Conservation (phyloP, 805 yeast species). For the Komagataella populi region DNA sequence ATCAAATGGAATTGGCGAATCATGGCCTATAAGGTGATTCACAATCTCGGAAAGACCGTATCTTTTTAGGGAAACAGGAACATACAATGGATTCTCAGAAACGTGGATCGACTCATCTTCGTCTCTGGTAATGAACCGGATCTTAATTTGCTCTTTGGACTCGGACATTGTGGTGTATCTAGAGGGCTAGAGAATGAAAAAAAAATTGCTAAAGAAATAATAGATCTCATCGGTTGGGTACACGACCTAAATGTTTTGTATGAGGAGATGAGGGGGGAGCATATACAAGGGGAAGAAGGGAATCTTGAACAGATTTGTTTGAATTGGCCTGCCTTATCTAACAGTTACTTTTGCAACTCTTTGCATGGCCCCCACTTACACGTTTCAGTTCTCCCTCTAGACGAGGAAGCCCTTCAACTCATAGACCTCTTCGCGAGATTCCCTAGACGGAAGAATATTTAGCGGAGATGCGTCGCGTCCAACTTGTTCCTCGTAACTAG, state of each 20-base stretch:
- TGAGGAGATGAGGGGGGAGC: neutral
- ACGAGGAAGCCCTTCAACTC: neutral
- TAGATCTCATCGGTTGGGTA: neutral
- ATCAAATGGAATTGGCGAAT: conserved; percentile 77
- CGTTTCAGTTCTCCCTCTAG: neutral
- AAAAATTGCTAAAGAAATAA: neutral
- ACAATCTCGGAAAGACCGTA: conserved; percentile 92
- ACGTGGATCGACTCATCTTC: conserved; percentile 61
- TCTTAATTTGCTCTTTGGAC: conserved; percentile 41
- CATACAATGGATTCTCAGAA: conserved; percentile 70
- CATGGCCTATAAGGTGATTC: conserved; percentile 60
- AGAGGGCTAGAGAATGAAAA: neutral
- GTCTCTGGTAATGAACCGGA: conserved; percentile 79
- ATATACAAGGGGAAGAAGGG: neutral
- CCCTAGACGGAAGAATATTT: neutral
- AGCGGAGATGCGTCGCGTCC: conserved; percentile 5
- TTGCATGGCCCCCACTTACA: neutral
- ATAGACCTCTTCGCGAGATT: neutral
- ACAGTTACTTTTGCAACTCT: neutral
- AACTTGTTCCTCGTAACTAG: conserved; percentile 3
- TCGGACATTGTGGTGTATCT: neutral
- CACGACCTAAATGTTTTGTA: neutral
- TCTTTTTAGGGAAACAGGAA: conserved; percentile 76
- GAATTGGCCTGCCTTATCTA: neutral
- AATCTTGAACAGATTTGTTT: too few species aligned